Conservation (phyloP, 495 filamentous ascomycete genomes). For the Podospora didyma region DNA sequence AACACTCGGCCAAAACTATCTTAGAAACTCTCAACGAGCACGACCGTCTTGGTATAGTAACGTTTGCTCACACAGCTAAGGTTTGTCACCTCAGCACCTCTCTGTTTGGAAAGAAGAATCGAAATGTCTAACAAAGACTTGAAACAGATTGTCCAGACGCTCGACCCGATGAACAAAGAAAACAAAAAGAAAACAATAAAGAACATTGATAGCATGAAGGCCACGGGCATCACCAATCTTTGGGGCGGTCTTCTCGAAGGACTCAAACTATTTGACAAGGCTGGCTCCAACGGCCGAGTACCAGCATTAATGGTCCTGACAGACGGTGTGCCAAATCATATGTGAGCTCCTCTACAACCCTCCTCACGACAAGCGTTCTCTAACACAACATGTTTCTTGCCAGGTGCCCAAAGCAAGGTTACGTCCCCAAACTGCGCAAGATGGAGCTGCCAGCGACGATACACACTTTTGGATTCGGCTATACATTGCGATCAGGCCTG, state of each 20-base stretch:
- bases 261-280: constrained; percentile 27
- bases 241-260: constrained; percentile 40
- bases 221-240: constrained; percentile 31
- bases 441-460: constrained; percentile 37
- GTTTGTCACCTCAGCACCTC: no score
- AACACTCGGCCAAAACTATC: constrained; percentile 43
- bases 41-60: constrained; percentile 45
- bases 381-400: neutral
- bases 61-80: constrained; percentile 27
- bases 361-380: neutral
- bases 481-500: constrained; percentile 34
- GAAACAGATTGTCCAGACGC: constrained; percentile 31
- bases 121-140: no score
- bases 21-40: constrained; percentile 34
- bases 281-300: constrained; percentile 19
- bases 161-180: constrained; percentile 30
- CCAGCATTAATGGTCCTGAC: constrained; percentile 45
- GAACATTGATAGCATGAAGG: constrained; percentile 31
- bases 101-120: no score
- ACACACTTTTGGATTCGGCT: constrained; percentile 48
- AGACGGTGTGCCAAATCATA: constrained; percentile 41
- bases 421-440: constrained; percentile 32
- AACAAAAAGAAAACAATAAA: constrained; percentile 27
- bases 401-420: constrained; percentile 30
- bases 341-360: no score